Base-by-base conservation (phyloP, 2,329 filamentous ascomycete genomes). In the Ophiostoma ulmi region DNA sequence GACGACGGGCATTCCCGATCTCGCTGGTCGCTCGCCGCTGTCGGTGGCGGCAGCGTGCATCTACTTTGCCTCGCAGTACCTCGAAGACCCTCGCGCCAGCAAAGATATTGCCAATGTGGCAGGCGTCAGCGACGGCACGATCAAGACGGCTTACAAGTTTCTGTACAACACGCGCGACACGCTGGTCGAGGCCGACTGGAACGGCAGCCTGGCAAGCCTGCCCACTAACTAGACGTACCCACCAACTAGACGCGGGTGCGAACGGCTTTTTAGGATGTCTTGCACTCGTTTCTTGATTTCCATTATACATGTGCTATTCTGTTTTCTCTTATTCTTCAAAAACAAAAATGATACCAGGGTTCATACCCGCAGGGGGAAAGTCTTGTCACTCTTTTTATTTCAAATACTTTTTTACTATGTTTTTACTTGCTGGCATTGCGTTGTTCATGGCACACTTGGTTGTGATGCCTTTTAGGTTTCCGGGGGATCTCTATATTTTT, bases 11-110 rank as follows among this genome's bases (percentile, higher is more conserved):
- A 89, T 92, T 73, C 91, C 92, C 72, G 90, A 93, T 70, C 86
- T 98, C 72, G 94, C 94, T 48, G 95, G 95, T 74, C 92, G 95
- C 72, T 98, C 94, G 71, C 95, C 95, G 26, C 84, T 99, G 67
- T 97, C 94, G 1, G 93, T 96, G 73, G 94, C 96, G 7, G 94
- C 94, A 22, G 94, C 95, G 41, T 97, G 93, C 79, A 97, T 99
- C 79, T 99, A 95, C 84, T 95, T 98, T 88, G 91, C 94, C 4
- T 93, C 92, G 39, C 89, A 94, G 77, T 85, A 98, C 52, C 90
- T 97, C 82, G 91, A 90, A 70, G 87, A 95, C 75, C 84, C 88
- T 26, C 91, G 91, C 76, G 84, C 87, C 7, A 91, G 93, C n/a
- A 94, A 94, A 79, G 91, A 96, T 73, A 97, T 99, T 75, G 91